Evolutionary conservation across 2,329 filamentous ascomycete species (phyloP).

Genomic region (Arachnomyces sp.): DNA sequence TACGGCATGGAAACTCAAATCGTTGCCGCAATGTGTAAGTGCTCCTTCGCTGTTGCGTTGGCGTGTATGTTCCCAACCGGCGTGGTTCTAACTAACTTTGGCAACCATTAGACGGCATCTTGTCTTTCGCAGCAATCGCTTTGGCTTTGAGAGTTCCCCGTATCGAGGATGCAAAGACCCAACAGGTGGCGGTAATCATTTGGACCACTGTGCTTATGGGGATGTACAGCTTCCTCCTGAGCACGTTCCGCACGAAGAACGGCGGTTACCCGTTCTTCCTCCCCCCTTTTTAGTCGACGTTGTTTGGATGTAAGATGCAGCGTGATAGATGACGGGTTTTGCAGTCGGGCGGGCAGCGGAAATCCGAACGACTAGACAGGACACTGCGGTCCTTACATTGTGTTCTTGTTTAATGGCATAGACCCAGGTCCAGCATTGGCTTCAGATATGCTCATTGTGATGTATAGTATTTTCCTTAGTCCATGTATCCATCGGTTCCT

Average conservation of each 20-base stretch:
- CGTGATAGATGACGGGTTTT: no score
- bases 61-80: conserved; percentile 16
- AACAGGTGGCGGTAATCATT: conserved; percentile 71
- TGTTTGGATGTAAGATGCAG: not conserved
- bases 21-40: conserved; percentile 84
- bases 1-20: conserved; percentile 94
- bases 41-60: conserved; percentile 2
- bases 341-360: no score
- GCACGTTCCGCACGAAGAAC: conserved; percentile 91
- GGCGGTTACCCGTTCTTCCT: conserved; percentile 88
- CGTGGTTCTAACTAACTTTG: conserved; percentile 3
- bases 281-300: conserved; percentile 64
- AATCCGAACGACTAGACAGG: no score
- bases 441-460: no score
- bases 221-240: conserved; percentile 90
- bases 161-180: conserved; percentile 64
- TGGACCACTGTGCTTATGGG: conserved; percentile 71
- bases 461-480: no score
- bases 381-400: no score
- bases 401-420: no score
- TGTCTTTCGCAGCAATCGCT: conserved; percentile 86
- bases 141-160: conserved; percentile 88
- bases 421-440: no score
- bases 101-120: conserved; percentile 54
- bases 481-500: no score